Conservation (phyloP, 768 basidiomycete species). For the Auriscalpium orientale region DNA sequence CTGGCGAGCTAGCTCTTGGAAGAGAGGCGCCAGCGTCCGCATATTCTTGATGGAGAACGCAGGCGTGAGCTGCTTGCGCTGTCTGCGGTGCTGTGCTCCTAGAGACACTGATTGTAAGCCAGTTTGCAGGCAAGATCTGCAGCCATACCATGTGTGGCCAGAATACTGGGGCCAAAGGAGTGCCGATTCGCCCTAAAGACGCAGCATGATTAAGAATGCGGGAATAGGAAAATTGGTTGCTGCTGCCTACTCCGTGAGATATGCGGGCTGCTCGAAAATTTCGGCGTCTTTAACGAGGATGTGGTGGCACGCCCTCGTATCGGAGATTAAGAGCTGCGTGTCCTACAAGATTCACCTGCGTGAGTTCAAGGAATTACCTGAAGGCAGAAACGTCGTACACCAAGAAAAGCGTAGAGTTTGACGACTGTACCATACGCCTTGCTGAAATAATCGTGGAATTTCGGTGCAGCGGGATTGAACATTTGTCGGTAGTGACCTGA, state of each 20-base stretch:
- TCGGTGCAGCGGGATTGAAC: neutral
- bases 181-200: neutral
- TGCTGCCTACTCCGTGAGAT: neutral
- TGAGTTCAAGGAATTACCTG: neutral
- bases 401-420: neutral
- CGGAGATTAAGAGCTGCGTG: neutral
- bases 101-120: neutral
- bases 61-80: neutral
- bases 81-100: neutral
- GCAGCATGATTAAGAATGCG: neutral
- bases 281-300: neutral
- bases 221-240: neutral
- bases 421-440: neutral
- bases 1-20: neutral
- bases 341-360: neutral
- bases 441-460: neutral
- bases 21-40: constrained; percentile 2
- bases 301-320: neutral
- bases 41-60: constrained; percentile 6
- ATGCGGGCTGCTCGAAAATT: neutral
- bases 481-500: neutral
- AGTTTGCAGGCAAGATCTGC: neutral
- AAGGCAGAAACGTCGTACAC: neutral
- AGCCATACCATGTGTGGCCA: neutral
- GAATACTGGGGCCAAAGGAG: neutral